Base-by-base conservation (phyloP, 1,284 basidiomycete genomes). In the Chalciporus sp. region DNA sequence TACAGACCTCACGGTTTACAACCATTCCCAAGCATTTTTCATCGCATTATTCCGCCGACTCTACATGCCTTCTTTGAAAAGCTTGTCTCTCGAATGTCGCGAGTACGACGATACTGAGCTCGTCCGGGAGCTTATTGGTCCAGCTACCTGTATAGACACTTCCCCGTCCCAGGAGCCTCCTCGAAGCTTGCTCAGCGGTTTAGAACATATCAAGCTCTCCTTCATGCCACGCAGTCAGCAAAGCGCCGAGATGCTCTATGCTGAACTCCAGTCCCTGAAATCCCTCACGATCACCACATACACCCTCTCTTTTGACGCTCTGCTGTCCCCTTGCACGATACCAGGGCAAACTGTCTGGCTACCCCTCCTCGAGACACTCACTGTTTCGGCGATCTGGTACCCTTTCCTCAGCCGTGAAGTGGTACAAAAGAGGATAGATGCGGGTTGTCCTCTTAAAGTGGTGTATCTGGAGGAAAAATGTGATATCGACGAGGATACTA, bases 201-300 rank as follows among this genome's bases (percentile, higher is more conserved):
- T 86, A 28, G 72, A 79, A 47, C 66, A 68, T 47, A 67, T 87
- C 50, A 83, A 83, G 59, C 69, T 87, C 27, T 62, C 71, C 1
- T 74, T 74, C 3, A 65, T 85, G 42, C 75, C 76, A 0, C 82
- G 80, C 56, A 62, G 66, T 52, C 37, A 57, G 2, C 51, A 53
- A 2, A 68, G 68, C n/a, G 55, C 72, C n/a, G 62, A 73, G 27
- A 47, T 35, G 10, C 68, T 85, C 58, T 74, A 79, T 45, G 68
- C 60, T 16, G 74, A 81, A 54, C 71, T 85, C 14, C 62, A 56
- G 2, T 74, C 74, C 42, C 65, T 86, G 7, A 67, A 73, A 46
- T 58, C 61, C 23, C 63, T 86, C 52, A 72, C 76, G 35, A 49
- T 86, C 35, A 71, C 48, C 67, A 65, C 39, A 63, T 57, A 31